These are phyloP conservation scores for Teunomyces aglyptinius DNA, from an alignment of 805 yeast genomes.

Conservation along the genomic window DNA sequence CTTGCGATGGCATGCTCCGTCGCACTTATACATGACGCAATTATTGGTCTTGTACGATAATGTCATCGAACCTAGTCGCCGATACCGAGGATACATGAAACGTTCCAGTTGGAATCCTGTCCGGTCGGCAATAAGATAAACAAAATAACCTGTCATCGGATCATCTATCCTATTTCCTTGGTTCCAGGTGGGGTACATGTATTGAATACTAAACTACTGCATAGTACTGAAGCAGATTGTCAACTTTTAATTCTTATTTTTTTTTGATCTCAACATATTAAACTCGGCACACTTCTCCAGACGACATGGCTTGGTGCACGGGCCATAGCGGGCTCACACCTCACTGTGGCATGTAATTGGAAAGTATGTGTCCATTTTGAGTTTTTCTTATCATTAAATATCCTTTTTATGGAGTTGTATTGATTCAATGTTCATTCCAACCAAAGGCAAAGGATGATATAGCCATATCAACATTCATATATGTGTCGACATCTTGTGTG, in stretches of 20 bases:
- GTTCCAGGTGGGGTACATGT: neutral
- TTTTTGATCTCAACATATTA: neutral
- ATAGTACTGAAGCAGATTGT: neutral
- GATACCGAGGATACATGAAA: neutral
- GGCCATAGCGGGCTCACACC: no score
- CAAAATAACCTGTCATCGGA: no score
- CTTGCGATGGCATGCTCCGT: slow-evolving; percentile 1
- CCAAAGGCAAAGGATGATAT: slow-evolving; percentile 28
- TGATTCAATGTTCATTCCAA: slow-evolving; percentile 7
- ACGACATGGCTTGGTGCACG: neutral
- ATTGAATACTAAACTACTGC: neutral
- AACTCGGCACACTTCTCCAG: neutral
- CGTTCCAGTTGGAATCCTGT: neutral
- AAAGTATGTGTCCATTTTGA: neutral
- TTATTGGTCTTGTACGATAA: neutral
- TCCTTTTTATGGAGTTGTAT: slow-evolving; percentile 20
- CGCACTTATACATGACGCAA: neutral
- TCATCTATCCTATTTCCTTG: no score
- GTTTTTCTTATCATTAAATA: neutral
- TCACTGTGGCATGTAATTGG: neutral
- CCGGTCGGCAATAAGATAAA: neutral
- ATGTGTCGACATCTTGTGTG: neutral
- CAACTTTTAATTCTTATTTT: neutral
- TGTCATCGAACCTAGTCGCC: no score
- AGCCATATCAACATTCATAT: neutral